These are phyloP conservation scores for Isabelozyma gotoi DNA, from an alignment of 805 yeast genomes.

Conservation along the genomic window DNA sequence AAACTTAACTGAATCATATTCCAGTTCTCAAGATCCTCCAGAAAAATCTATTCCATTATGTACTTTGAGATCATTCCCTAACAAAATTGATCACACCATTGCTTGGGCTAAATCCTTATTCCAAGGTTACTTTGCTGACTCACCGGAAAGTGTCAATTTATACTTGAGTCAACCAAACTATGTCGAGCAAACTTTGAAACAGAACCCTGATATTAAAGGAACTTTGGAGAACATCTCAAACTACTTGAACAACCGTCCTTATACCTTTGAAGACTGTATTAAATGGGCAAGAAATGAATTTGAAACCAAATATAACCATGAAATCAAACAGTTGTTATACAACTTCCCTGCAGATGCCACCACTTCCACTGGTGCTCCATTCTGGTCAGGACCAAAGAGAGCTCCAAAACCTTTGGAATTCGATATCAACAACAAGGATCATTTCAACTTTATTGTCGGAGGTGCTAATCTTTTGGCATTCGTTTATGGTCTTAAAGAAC, in stretches of 20 bases:
- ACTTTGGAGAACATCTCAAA: slow-evolving; percentile 77
- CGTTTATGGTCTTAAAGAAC: slow-evolving; percentile 86
- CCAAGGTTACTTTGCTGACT: slow-evolving; percentile 86
- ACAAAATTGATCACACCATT: slow-evolving; percentile 96
- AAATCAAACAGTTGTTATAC: slow-evolving; percentile 83
- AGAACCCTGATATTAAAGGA: slow-evolving; percentile 87
- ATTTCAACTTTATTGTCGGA: slow-evolving; percentile 78
- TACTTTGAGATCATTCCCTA: slow-evolving; percentile 96
- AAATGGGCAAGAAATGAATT: slow-evolving; percentile 93
- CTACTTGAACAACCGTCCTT: slow-evolving; percentile 78
- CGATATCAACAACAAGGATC: slow-evolving; percentile 73
- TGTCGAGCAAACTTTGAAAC: slow-evolving; percentile 88
- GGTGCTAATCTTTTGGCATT: slow-evolving; percentile 91
- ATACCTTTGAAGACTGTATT: slow-evolving; percentile 89
- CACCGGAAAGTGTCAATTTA: slow-evolving; percentile 91
- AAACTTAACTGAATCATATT: slow-evolving; percentile 88
- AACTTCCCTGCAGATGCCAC: slow-evolving; percentile 94
- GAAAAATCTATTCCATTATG: slow-evolving; percentile 97
- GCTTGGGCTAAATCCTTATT: slow-evolving; percentile 98
- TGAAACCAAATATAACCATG: slow-evolving; percentile 80
- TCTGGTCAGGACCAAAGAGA: slow-evolving; percentile 98
- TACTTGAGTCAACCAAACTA: slow-evolving; percentile 90
- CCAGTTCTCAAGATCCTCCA: slow-evolving; percentile 97
- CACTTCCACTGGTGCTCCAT: slow-evolving; percentile 87
- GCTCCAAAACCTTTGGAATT: slow-evolving; percentile 87